Conservation (phyloP, 176 grass and related monocot species). For the Urochloa ruziziensis region DNA sequence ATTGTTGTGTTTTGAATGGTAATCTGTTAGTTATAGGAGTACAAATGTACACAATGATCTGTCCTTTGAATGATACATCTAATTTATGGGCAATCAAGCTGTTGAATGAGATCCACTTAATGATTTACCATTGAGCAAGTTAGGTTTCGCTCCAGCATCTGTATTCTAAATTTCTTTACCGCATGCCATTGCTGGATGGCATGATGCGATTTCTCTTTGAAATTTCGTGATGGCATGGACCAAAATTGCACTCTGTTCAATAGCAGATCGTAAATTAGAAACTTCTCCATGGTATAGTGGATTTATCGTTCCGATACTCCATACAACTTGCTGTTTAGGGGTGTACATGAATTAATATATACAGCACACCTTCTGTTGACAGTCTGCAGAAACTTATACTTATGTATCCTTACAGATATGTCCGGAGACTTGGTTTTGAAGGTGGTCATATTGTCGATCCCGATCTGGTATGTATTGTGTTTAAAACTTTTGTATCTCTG, state of each 20-base stretch:
- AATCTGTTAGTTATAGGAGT: neutral
- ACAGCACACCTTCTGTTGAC: slow-evolving; percentile 13
- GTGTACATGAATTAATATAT: neutral
- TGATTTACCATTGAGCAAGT: neutral
- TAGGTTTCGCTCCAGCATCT: neutral
- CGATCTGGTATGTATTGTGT: slow-evolving; percentile 59
- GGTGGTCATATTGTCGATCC: slow-evolving; percentile 93
- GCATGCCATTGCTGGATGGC: neutral
- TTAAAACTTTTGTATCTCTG: neutral
- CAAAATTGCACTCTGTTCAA: neutral
- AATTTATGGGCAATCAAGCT: neutral
- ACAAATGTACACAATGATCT: neutral
- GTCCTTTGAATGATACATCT: neutral
- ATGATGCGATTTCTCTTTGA: neutral
- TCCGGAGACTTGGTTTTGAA: slow-evolving; percentile 97
- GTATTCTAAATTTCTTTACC: neutral
- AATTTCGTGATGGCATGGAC: neutral
- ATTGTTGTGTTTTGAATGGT: neutral
- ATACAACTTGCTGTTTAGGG: neutral
- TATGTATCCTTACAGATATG: slow-evolving; percentile 57
- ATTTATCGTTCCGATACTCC: neutral
- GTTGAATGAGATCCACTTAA: neutral
- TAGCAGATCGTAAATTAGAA: neutral
- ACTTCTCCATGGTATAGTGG: neutral
- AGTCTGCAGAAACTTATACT: slow-evolving; percentile 12